Base-by-base conservation (phyloP, 495 filamentous ascomycete species). In the Halenospora varia region DNA sequence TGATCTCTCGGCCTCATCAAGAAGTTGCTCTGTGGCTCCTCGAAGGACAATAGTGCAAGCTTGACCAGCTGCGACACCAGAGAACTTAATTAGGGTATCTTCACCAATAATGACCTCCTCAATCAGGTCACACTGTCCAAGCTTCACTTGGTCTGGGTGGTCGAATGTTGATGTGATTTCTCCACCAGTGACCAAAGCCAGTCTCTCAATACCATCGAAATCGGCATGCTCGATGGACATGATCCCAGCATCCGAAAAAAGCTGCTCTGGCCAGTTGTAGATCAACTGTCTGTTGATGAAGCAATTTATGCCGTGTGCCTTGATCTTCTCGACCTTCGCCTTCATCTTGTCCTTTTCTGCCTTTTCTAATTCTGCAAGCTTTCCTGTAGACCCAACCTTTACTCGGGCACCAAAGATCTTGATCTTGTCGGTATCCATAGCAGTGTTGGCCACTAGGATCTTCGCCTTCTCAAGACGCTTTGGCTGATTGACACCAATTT, bases 211-310 rank as follows among this genome's bases (percentile, higher is more conserved):
- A 57, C 94, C 94, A 71, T 98, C 94, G 63, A 98, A 98, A 72
- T 98, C 94, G 59, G 94, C 94, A 70, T 98, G 94, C 78, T 98
- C 94, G 65, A 98, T 98, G 15, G 92, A 96, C 77, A 95, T 85
- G 73, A 98, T 97, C 51, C 94, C 95, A 10, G 92, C 93, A 70
- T 98, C 94, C 22, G 93, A 89, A 70, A 98, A 98, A 49, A 98
- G 87, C 74, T 97, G 95, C 71, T 98, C 94, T 29, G 94, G 94
- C 93, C 94, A 97, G 82, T 98, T 98, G 82, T 98, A 98, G 75
- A 98, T 98, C 46, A 98, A 82, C 69, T 98, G 94, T 59, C 94
- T 81, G 80, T 98, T 98, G 69, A 98, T 95, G 75, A 98, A 98
- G 78, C 95, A 97, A 82, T 98, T 98, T 77, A 98, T 96, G 41